These are phyloP conservation scores for Cryptococcus amylolentus DNA, from an alignment of 1,284 basidiomycete species.

Conservation along the genomic window DNA sequence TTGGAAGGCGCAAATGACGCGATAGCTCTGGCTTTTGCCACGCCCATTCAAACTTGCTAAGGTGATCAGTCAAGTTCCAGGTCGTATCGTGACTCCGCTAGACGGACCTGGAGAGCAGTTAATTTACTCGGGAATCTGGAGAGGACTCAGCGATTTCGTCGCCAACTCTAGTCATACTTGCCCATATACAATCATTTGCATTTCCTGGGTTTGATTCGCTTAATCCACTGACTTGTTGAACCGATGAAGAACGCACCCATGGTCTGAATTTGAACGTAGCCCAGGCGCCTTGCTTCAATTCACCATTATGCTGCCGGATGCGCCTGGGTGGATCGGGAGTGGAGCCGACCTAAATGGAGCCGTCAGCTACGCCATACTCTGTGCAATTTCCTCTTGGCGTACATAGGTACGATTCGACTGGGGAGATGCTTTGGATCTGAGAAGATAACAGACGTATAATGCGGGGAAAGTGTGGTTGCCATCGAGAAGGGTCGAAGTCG, in stretches of 20 bases:
- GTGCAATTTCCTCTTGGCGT: neutral
- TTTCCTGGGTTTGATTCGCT: slow-evolving; percentile 45
- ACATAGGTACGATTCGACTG: slow-evolving; percentile 59
- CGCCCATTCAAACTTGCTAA: slow-evolving; percentile 78
- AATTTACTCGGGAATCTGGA: slow-evolving; percentile 74
- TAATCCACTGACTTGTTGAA: neutral
- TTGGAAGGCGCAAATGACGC: slow-evolving; percentile 45
- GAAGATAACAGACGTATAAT: slow-evolving; percentile 85
- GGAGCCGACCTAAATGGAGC: slow-evolving; percentile 68
- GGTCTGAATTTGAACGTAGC: slow-evolving; percentile 69
- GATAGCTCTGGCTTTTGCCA: slow-evolving; percentile 70
- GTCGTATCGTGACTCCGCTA: neutral
- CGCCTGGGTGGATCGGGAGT: slow-evolving; percentile 75
- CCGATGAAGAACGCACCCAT: slow-evolving; percentile 56
- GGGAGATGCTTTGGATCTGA: slow-evolving; percentile 63
- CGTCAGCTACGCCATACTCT: neutral
- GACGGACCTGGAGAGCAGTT: slow-evolving; percentile 60
- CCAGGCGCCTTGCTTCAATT: slow-evolving; percentile 68
- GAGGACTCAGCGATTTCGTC: neutral
- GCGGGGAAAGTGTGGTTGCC: slow-evolving; percentile 63
- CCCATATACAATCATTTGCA: slow-evolving; percentile 81
- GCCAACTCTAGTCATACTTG: slow-evolving; percentile 9
- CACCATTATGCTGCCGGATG: slow-evolving; percentile 81
- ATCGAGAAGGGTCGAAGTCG: slow-evolving; percentile 49
- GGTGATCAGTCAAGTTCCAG: neutral